phyloP scores from a whole-genome alignment of 2,329 filamentous ascomycete genomes.

The Calonectria crousiana region DNA sequence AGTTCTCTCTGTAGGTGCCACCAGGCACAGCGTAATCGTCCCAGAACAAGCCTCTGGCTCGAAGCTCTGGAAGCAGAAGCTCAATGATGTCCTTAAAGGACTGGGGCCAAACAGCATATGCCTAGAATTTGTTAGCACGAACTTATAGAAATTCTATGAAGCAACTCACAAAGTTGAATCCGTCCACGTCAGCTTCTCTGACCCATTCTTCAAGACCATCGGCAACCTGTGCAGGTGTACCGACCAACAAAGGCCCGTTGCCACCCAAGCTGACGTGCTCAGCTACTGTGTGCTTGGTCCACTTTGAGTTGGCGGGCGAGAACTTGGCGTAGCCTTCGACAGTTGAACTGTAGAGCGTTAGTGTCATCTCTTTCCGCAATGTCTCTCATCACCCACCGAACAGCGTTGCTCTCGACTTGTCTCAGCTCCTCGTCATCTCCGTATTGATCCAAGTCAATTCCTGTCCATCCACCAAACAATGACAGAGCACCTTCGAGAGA shows the following conservation, averaged over 20 bases:
- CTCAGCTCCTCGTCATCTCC: constrained; percentile 74
- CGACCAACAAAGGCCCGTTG: constrained; percentile 73
- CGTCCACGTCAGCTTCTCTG: constrained; percentile 76
- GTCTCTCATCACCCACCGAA: constrained; percentile 51
- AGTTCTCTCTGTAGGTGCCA: constrained; percentile 72
- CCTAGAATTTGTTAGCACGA: constrained; percentile 47
- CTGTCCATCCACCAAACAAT: constrained; percentile 81
- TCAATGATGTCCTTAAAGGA: constrained; percentile 78
- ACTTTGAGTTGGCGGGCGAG: constrained; percentile 71
- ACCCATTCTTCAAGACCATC: constrained; percentile 78
- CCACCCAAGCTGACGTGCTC: constrained; percentile 77
- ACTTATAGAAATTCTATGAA: fast-evolving
- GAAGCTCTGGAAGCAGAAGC: constrained; percentile 73
- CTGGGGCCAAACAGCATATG: constrained; percentile 75
- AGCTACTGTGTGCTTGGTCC: constrained; percentile 79
- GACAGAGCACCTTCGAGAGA: constrained; percentile 73
- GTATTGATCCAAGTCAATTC: constrained; percentile 67
- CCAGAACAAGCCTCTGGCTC: constrained; percentile 69
- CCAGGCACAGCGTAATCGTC: constrained; percentile 65
- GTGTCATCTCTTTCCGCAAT: not conserved
- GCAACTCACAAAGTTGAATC: constrained; percentile 76
- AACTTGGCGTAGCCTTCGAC: constrained; percentile 68
- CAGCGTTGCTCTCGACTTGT: constrained; percentile 72
- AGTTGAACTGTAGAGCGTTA: constrained; percentile 55
- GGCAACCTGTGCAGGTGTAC: constrained; percentile 73